Evolutionary conservation across 768 basidiomycete genomes (phyloP), one percentile per base, ranked within the genome.

Genomic region (Suillus weaverae): DNA sequence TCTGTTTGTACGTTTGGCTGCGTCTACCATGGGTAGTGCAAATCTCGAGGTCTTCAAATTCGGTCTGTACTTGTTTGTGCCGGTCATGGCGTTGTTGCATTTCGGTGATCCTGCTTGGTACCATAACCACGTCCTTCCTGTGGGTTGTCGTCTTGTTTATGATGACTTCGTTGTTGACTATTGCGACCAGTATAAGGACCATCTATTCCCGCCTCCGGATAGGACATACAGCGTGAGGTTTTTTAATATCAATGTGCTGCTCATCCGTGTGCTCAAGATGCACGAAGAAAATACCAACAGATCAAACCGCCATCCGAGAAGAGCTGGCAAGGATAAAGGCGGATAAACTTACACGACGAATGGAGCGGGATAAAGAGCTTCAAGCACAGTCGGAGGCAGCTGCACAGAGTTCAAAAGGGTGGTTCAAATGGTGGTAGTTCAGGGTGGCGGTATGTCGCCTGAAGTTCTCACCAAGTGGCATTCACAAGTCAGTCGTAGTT

Each of bases 21-120:
- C 10, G 10, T 62, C 20, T 51, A 38, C 51, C 78, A 85, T 91
- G 90, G 90, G 83, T 3, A 88, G 91, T 13, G 87, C 91, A 41
- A 92, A 91, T 74, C 87, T 95, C 62, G 94, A 95, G 76, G 84
- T 95, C 20, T 93, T 95, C 88, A 95, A 94, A 78, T 95, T 95
- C 70, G 86, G 86, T 4, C 77, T 94, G 20, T 95, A 95, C 76
- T 86, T 95, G 63, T 93, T 93, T 70, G 87, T 94, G 64, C 94
- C 94, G 11, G 86, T 95, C 64, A 79, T 84, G 54, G 89, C 91
- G 30, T 84, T 95, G 71, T 78, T 94, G 59, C 90, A 94, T 76
- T 95, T 92, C 72, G 93, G 94, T 51, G 91, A 95, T 74, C 92
- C 92, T 6, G 86, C 89, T 48, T 95, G 94, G 94, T 95, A 95